Evolutionary conservation across 1,284 basidiomycete genomes (phyloP), one percentile per base, ranked within the genome.

Genomic region (Jaminaea rosea): DNA sequence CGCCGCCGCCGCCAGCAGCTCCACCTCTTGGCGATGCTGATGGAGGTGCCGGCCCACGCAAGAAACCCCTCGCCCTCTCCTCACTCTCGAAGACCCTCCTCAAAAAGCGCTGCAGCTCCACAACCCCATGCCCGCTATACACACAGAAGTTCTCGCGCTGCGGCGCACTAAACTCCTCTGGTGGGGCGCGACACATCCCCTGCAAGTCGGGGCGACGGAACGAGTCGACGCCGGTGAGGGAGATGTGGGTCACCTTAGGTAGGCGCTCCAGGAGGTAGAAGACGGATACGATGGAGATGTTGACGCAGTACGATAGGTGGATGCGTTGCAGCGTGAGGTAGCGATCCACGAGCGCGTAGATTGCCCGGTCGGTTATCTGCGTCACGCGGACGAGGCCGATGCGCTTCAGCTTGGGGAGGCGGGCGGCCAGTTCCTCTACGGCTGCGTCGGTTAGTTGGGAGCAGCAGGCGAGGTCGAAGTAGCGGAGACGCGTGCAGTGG

Each of bases 381-480:
- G 79, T 82, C 46, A 93, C 86, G 58, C 92, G 84, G 44, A 98
- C 94, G 15, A 99, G 84, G 39, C 94, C 94, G 56, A 99, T 87
- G 2, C 94, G 83, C 42, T 90, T 85, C 52, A 99, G 80, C 69
- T 96, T 94, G 15, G 88, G 87, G 51, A 98, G 79, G 55, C 78
- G 77, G 46, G 81, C 80, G 1, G 91, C 84, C 23, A 99, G 80
- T 73, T 97, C 93, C 63, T 88, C 85, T 2, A 98, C 88, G 45
- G 88, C 89, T 79, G 88, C 83, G 72, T 99, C 94, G 13, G 93
- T 96, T 37, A 99, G 77, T 37, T 83, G 80, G 1, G 82, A 78
- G 65, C 93, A 99, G 91, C 92, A 93, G 4, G 94, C 94, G 59
- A 99, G 83, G 74, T 99, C 94, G 55, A 99, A 84, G 73, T 98